Conservation (phyloP, 1,284 basidiomycete genomes). For the Amylostereum areolatum region DNA sequence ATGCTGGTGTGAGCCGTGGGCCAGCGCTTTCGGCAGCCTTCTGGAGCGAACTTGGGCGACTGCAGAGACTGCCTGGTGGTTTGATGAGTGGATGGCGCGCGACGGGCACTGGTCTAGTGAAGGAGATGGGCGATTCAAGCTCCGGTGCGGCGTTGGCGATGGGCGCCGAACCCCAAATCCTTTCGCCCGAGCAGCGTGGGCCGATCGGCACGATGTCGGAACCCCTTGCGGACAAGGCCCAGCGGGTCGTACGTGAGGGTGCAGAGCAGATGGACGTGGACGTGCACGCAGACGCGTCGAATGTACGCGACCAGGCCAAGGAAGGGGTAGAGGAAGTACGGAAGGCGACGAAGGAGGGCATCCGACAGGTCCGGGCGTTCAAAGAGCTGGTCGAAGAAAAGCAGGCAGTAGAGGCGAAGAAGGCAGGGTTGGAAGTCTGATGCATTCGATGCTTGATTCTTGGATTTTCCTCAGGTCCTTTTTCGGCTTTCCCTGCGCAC, state of each 20-base stretch:
- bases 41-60: slow-evolving; percentile 58
- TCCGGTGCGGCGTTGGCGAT: slow-evolving; percentile 47
- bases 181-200: slow-evolving; percentile 57
- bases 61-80: slow-evolving; percentile 34
- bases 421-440: slow-evolving; percentile 42
- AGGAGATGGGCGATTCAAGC: slow-evolving; percentile 31
- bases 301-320: slow-evolving; percentile 20
- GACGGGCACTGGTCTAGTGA: slow-evolving; percentile 57
- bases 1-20: slow-evolving; percentile 47
- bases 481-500: no score
- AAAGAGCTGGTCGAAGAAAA: slow-evolving; percentile 39
- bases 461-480: no score
- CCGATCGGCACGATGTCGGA: slow-evolving; percentile 51
- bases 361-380: slow-evolving; percentile 38
- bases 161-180: slow-evolving; percentile 65
- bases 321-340: slow-evolving; percentile 23
- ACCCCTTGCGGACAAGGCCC: slow-evolving; percentile 29
- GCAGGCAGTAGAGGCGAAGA: slow-evolving; percentile 32
- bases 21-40: slow-evolving; percentile 46
- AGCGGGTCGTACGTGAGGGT: not conserved
- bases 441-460: slow-evolving; percentile 38
- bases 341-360: slow-evolving; percentile 29
- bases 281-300: slow-evolving; percentile 15
- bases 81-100: slow-evolving; percentile 40
- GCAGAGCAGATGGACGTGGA: slow-evolving; percentile 18